Evolutionary conservation across 305 asterid genomes (phyloP).

Genomic region (Fraxinus latifolia): DNA sequence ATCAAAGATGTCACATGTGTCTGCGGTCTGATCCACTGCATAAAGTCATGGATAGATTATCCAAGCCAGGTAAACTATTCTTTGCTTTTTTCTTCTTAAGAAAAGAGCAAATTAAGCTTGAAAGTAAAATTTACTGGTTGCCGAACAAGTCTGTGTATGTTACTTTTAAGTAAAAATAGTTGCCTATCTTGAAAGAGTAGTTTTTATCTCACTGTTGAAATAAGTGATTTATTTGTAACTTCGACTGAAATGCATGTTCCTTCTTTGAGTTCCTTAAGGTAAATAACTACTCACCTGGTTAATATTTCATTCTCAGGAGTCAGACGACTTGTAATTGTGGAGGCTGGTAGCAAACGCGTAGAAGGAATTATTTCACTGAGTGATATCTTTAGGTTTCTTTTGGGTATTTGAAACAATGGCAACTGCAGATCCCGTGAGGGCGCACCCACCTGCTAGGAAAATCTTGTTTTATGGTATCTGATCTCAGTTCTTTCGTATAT

Average conservation of each 20-base stretch:
- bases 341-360: constrained; percentile 94
- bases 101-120: not conserved
- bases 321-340: constrained; percentile 76
- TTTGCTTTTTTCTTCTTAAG: not conserved
- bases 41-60: constrained; percentile 73
- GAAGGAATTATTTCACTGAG: constrained; percentile 76
- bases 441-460: not conserved
- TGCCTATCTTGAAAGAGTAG: not conserved
- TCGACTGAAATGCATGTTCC: not conserved
- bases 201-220: not conserved
- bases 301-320: constrained; percentile 48
- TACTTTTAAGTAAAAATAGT: not conserved
- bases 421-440: not conserved
- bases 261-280: not conserved
- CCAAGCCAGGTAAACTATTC: constrained; percentile 63
- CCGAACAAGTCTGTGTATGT: not conserved
- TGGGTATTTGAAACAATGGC: constrained; percentile 35
- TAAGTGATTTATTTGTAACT: not conserved
- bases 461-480: not conserved
- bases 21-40: constrained; percentile 76
- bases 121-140: not conserved
- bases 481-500: constrained; percentile 10
- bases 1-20: constrained; percentile 87
- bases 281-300: not conserved
- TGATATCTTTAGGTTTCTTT: constrained; percentile 75